Conservation (phyloP, 192 early-diverging fungal species). For the Kickxella alabastrina region DNA sequence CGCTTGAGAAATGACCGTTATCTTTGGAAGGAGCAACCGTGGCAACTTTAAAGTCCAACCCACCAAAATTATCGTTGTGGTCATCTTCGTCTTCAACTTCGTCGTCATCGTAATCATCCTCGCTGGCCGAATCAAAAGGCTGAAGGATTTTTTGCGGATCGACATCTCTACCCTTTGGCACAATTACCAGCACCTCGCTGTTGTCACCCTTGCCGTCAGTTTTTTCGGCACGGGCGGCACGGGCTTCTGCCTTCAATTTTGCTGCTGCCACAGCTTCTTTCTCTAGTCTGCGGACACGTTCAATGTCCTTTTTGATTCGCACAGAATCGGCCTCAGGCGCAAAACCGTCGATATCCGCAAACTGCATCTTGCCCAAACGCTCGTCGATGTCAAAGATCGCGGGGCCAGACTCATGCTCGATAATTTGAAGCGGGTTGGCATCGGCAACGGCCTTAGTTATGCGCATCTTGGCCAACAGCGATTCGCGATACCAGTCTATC, state of each 20-base stretch:
- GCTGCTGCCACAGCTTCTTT: too few species aligned
- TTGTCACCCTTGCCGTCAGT: too few species aligned
- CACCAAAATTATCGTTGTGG: not conserved
- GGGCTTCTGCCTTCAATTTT: too few species aligned
- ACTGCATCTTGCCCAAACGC: conserved; percentile 17
- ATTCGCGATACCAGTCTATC: conserved; percentile 25
- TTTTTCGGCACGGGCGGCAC: too few species aligned
- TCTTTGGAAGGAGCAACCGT: not conserved
- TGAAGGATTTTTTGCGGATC: conserved; percentile 1
- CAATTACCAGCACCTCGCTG: not conserved
- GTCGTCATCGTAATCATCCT: not conserved
- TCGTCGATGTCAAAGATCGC: conserved; percentile 16
- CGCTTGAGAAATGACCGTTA: conserved; percentile 19
- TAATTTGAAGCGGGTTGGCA: conserved; percentile 24
- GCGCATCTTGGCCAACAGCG: conserved; percentile 34
- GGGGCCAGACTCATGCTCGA: conserved; percentile 16
- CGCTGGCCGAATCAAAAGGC: conserved; percentile 2
- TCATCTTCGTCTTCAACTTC: conserved; percentile 3
- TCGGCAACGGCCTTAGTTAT: conserved; percentile 22
- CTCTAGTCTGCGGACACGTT: not conserved
- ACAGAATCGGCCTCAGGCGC: conserved; percentile 24
- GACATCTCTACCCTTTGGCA: not conserved
- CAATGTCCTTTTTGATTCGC: conserved; percentile 25
- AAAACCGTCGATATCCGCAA: conserved; percentile 51
- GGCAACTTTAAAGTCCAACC: not conserved